These are phyloP conservation scores for Aspergillus hortae DNA, from an alignment of 2,329 filamentous ascomycete genomes.

Conservation along the genomic window DNA sequence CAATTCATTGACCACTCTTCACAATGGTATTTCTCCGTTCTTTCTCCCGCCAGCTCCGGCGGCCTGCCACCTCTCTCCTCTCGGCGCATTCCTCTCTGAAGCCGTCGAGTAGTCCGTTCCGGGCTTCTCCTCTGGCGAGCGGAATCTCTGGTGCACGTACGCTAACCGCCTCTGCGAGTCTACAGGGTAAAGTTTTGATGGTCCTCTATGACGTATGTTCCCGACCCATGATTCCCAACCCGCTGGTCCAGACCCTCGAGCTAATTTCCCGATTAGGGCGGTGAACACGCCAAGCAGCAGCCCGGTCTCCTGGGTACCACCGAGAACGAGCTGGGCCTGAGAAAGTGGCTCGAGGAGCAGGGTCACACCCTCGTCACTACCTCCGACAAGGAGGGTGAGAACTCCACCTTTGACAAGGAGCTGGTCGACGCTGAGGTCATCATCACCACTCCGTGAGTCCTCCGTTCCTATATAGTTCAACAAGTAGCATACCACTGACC, in stretches of 20 bases:
- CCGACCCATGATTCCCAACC: not conserved
- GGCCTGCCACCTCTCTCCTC: slow-evolving; percentile 53
- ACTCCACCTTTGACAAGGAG: slow-evolving; percentile 92
- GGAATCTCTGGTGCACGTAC: slow-evolving; percentile 53
- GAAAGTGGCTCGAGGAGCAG: slow-evolving; percentile 96
- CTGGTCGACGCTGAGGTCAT: slow-evolving; percentile 96
- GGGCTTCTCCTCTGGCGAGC: slow-evolving; percentile 37
- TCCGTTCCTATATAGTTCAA: not conserved
- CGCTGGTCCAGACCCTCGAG: not conserved
- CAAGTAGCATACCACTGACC: not conserved
- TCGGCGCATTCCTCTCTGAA: slow-evolving; percentile 38
- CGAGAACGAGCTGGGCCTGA: slow-evolving; percentile 95
- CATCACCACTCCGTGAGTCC: slow-evolving; percentile 87
- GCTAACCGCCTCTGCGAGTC: slow-evolving; percentile 62
- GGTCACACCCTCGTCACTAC: slow-evolving; percentile 97
- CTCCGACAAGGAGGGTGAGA: slow-evolving; percentile 92
- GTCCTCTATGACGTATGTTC: slow-evolving; percentile 82
- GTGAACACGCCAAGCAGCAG: slow-evolving; percentile 82
- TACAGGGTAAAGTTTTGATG: slow-evolving; percentile 92
- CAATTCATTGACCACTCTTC: slow-evolving; percentile 22
- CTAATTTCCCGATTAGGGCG: slow-evolving; percentile 49
- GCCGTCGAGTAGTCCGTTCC: slow-evolving; percentile 24
- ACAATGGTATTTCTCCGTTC: slow-evolving; percentile 64
- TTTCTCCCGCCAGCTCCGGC: slow-evolving; percentile 53
- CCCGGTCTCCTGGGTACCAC: slow-evolving; percentile 88